Evolutionary conservation across 202 grass and related monocot genomes (phyloP), one percentile per base, ranked within the genome.

Genomic region (Setaria viridis): DNA sequence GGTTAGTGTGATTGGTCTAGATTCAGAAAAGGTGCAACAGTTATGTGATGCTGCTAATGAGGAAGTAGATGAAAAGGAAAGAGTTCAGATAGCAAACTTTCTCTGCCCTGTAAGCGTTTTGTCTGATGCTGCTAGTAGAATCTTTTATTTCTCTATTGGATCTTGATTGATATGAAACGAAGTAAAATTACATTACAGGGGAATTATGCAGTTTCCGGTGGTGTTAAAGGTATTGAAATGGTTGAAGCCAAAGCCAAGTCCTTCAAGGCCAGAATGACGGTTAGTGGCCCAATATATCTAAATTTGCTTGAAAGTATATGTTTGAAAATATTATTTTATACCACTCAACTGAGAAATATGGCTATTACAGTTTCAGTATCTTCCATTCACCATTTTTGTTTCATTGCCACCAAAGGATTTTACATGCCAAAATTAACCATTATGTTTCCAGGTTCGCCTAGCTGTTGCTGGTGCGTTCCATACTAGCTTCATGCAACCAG

Each of bases 221-320:
- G 97, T 82, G 83, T 99, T 67, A 99, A 91, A 84, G 97, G 97
- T 85, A 89, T 99, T 70, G 97, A 99, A 91, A 85, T 80, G 21
- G 91, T 99, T 77, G 97, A 99, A 94, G 92, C 85, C 37, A 99
- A 96, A 88, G 97, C 97, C 58, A 99, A 99, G 83, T 99, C 92
- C 42, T 99, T 99, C 46, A 99, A 99, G 83, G 97, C 97, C 72
- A 93, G 92, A 66, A 99, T 96, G 97, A 94, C 93, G 80, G 94
- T 99, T 65, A 88, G 97, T 96, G 33, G 42, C 53, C 39, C 64
- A 33, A 32, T 54, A 54, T 47, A 55, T 74, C 15, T 39, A 17
- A 85, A 70, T 86, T 32, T 54, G 4, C 42, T 6, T 2, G 11
- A 80, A 80, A 11, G 47, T 53, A 42, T 54, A 57, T 43, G 11